Conservation (phyloP, 2,329 filamentous ascomycete species). For the Ceratocystiopsis brevicomis region DNA sequence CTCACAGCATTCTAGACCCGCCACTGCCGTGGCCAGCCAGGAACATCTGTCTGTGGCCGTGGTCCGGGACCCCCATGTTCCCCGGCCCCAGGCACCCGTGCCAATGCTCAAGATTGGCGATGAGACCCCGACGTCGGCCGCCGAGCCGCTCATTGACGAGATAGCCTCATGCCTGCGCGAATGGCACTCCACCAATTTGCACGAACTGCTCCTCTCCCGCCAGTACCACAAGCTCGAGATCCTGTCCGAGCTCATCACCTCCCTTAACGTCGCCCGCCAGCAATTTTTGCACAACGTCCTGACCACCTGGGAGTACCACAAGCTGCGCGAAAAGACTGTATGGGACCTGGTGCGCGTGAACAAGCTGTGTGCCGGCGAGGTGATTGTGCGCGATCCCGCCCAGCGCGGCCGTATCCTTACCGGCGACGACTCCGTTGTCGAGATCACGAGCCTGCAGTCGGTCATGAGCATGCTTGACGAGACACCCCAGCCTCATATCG, state of each 20-base stretch:
- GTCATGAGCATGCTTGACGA: conserved; percentile 87
- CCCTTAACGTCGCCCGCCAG: conserved; percentile 68
- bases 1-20: conserved; percentile 9
- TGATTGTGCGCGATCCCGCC: conserved; percentile 80
- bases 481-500: conserved; percentile 48
- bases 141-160: conserved; percentile 88
- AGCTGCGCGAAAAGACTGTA: conserved; percentile 70
- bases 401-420: conserved; percentile 74
- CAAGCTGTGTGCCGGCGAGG: conserved; percentile 80
- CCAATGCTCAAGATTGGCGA: conserved; percentile 97
- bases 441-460: conserved; percentile 79
- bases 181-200: conserved; percentile 95
- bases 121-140: conserved; percentile 74
- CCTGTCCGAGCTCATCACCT: conserved; percentile 60
- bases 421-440: conserved; percentile 80
- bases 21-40: conserved; percentile 8
- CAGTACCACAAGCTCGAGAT: conserved; percentile 68
- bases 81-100: conserved; percentile 76
- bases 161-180: conserved; percentile 92
- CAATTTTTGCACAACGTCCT: conserved; percentile 90
- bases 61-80: conserved; percentile 44
- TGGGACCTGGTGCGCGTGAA: conserved; percentile 93
- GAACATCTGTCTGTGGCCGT: conserved; percentile 28
- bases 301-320: conserved; percentile 65
- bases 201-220: conserved; percentile 69